These are phyloP conservation scores for Podosphaera aphanis DNA, from an alignment of 2,329 filamentous ascomycete genomes.

Conservation along the genomic window DNA sequence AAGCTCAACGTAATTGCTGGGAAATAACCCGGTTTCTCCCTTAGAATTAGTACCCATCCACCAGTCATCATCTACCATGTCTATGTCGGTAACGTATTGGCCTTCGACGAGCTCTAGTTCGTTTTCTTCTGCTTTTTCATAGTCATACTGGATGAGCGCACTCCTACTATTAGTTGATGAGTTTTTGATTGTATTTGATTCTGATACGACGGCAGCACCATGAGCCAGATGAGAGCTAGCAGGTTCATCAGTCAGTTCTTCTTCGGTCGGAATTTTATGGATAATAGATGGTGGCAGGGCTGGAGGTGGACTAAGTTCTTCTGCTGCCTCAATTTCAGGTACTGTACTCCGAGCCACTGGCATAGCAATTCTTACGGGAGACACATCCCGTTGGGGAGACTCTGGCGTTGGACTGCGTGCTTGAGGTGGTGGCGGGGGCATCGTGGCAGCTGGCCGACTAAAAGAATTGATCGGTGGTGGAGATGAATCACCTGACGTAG, in stretches of 20 bases:
- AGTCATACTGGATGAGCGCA: slow-evolving; percentile 76
- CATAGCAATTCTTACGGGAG: slow-evolving; percentile 66
- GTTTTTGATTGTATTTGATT: slow-evolving; percentile 20
- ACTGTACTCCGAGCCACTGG: slow-evolving; percentile 46
- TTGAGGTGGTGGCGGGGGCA: slow-evolving; percentile 20
- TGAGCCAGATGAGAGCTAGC: slow-evolving; percentile 34
- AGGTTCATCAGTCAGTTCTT: slow-evolving; percentile 41
- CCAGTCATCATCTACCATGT: slow-evolving; percentile 97
- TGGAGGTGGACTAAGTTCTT: slow-evolving; percentile 25
- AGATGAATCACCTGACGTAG: slow-evolving; percentile 14
- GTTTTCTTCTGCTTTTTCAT: slow-evolving; percentile 93
- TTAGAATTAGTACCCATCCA: slow-evolving; percentile 81
- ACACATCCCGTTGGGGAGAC: slow-evolving; percentile 31
- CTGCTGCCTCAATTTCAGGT: slow-evolving; percentile 27
- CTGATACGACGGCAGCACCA: slow-evolving; percentile 29
- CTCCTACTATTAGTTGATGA: slow-evolving; percentile 35
- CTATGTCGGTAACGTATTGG: slow-evolving; percentile 71
- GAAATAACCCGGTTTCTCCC: slow-evolving; percentile 78
- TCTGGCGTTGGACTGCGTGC: slow-evolving; percentile 19
- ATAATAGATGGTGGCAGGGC: slow-evolving; percentile 29
- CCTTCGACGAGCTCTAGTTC: slow-evolving; percentile 81
- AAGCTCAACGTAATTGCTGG: slow-evolving; percentile 88
- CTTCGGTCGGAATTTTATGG: slow-evolving; percentile 40
- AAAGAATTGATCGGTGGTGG: slow-evolving; percentile 18
- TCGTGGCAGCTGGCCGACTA: slow-evolving; percentile 34